Evolutionary conservation across 1,284 basidiomycete genomes (phyloP), one percentile per base, ranked within the genome.

Genomic region (Marasmius fiardii): DNA sequence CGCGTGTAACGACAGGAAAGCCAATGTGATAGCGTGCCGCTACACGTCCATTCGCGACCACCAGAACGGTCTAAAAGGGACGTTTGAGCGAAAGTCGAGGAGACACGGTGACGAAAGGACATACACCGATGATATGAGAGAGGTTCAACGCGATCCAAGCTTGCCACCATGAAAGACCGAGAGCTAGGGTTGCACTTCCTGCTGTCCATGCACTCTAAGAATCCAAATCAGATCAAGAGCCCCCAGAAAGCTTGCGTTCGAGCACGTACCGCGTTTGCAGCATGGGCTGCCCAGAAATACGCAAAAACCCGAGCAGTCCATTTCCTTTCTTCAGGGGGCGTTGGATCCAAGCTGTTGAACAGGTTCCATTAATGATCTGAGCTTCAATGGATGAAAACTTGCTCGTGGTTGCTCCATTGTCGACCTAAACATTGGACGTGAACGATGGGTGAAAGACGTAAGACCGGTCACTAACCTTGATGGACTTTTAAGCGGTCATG

Each of bases 1-100:
- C 52, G n/a, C 58, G 50, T 21, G 58, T 53, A 45, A 53, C 54
- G 18, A 60, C 45, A 23, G 58, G 58, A 28, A 60, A 60, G 4
- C 58, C 58, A 20, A 60, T 56, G 23, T 60, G 58, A 33, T 60
- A 60, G n/a, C 58, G 56, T 14, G 58, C 50, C 16, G 58, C 58
- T 33, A 57, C 55, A 18, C 58, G 48, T 34, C 58, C 58, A 31
- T 60, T 60, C 11, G 58, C 58, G 23, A 60, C 56, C n/a, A 60
- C 55, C 28, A 60, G 14, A 34, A 60, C 34, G 8, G 58, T 57
- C 58, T 60, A 33, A 18, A 31, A 26, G 34, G 43, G 2, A 18
- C 21, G 21, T 18, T 43, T 51, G 16, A 43, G 28, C 8, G 33
- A 39, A 20, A 45, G 12, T 14, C 5, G 33, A 39, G 20, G n/a